These are phyloP conservation scores for Auricularia heimuer DNA, from an alignment of 768 basidiomycete species.

Conservation along the genomic window DNA sequence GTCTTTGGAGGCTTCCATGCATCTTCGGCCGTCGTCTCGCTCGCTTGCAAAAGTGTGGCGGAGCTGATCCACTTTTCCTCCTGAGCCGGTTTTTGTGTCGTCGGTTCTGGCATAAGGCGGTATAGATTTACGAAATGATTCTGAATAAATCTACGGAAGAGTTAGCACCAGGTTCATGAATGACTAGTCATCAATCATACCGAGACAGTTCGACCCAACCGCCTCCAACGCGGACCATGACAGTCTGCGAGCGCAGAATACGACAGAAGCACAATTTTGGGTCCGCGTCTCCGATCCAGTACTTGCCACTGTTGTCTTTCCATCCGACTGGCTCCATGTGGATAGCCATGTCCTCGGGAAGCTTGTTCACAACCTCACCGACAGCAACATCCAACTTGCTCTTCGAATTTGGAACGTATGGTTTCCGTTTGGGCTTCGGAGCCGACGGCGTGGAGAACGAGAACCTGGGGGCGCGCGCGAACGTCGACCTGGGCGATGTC, in stretches of 20 bases:
- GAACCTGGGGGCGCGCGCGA: slow-evolving; percentile 59
- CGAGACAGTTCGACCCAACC: slow-evolving; percentile 90
- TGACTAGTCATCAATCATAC: slow-evolving; percentile 33
- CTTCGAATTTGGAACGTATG: slow-evolving; percentile 81
- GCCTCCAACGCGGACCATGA: slow-evolving; percentile 94
- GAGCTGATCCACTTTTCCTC: slow-evolving; percentile 85
- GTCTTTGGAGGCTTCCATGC: slow-evolving; percentile 42
- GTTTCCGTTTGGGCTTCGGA: slow-evolving; percentile 37
- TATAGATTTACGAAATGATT: slow-evolving; percentile 80
- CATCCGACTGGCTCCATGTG: slow-evolving; percentile 76
- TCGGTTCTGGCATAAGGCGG: slow-evolving; percentile 58
- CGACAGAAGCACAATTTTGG: slow-evolving; percentile 86
- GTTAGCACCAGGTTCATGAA: slow-evolving; percentile 5
- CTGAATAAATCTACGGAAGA: slow-evolving; percentile 62
- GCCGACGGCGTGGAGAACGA: slow-evolving; percentile 40
- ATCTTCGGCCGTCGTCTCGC: slow-evolving; percentile 24
- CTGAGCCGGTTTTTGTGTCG: slow-evolving; percentile 20
- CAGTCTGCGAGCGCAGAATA: slow-evolving; percentile 81
- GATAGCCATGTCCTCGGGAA: slow-evolving; percentile 75
- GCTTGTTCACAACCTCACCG: slow-evolving; percentile 81
- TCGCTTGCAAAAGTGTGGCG: slow-evolving; percentile 51
- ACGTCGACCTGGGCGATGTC: slow-evolving; percentile 45
- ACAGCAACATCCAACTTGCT: slow-evolving; percentile 89
- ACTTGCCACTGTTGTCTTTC: slow-evolving; percentile 89
- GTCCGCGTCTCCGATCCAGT: slow-evolving; percentile 92